Base-by-base conservation (phyloP, 2,329 filamentous ascomycete species). In the Blastomyces gilchristii region DNA sequence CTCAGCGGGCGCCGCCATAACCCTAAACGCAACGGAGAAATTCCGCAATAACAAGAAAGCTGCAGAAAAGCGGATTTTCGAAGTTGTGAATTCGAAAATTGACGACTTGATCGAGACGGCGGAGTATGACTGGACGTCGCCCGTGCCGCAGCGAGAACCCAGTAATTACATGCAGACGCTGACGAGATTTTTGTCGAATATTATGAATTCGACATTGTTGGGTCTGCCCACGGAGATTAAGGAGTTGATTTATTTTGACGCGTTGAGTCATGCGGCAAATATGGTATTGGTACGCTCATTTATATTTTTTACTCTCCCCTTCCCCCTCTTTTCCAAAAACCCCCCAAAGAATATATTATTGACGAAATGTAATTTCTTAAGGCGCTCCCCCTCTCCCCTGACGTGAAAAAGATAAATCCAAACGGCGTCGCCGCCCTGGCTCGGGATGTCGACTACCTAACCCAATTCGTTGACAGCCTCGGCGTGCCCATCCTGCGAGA, bases 51-150 rank as follows among this genome's bases (percentile, higher is more conserved):
- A 96, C 72, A 97, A 97, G 77, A 97, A 97, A 78, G 91, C 89
- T 1, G 94, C 94, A 0, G 93, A 97, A 73, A 96, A 97, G 77
- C 88, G 95, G 43, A 97, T 99, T 63, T 99, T 99, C 72, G 95
- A 99, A 76, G 83, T 99, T 0, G 94, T 99, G 66, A 97, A 99
- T 77, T 95, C 90, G 63, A 99, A 99, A 79, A 97, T 99, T 69
- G 93, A 97, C 71, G 94, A 99, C 73, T 83, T 99, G 12, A 89
- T 99, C 62, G 93, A 97, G 70, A 97, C 92, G 0, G 93, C 94
- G 41, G 94, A 99, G 76, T 99, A 99, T 73, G 91, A 97, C 74
- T 99, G 94, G 83, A 84, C 83, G 75, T 80, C 83, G 8, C 80
- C 82, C 3, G 84, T 81, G 7, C 78, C 85, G 31, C 85, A 87